Base-by-base conservation (phyloP, 768 basidiomycete species). In the Udeniomyces megalosporus region DNA sequence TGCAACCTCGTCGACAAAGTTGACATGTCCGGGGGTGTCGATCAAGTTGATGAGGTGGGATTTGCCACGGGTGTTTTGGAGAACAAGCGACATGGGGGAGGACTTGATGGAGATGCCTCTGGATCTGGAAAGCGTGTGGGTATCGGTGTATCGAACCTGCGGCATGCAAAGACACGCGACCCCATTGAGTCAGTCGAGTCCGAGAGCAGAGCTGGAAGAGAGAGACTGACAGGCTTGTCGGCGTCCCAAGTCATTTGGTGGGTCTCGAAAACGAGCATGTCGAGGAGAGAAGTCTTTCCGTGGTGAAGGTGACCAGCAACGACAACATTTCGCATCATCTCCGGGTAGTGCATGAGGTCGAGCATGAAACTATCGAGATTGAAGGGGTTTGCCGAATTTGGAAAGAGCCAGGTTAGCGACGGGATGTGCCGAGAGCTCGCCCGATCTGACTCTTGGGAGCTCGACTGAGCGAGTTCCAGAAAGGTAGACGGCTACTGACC, bases 1-100 rank as follows among this genome's bases (percentile, higher is more conserved):
- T 1, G 91, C 92, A 24, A 90, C 90, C 74, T 99, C 95, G 70
- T 99, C 95, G n/a, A 92, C 81, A 71, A 99, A 97, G 74, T 97
- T 97, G 64, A 92, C 88, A 70, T 99, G 95, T 35, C 95, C 95
- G 3, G 95, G 95, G 0, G 95, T 97, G 73, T 99, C 95, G 68
- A 99, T 84, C 32, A 96, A 74, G 74, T 99, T 92, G 57, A 97
- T 72, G 24, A 99, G 79, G 74, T 92, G 86, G 1, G 91, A 95
- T 76, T 97, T 97, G 60, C 91, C 89, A 48, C 80, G 76, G 15
- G 88, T 90, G 15, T 81, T 87, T 20, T 82, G 81, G 4, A 96
- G 78, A 59, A 99, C 77, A 56, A 99, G 79, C 15, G 92, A 95
- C 84, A 99, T 93, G 8, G 95, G 91, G 0, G 86, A 88, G 1